phyloP scores from a whole-genome alignment of 1,284 basidiomycete genomes.

The Ustilago cynodontis region DNA sequence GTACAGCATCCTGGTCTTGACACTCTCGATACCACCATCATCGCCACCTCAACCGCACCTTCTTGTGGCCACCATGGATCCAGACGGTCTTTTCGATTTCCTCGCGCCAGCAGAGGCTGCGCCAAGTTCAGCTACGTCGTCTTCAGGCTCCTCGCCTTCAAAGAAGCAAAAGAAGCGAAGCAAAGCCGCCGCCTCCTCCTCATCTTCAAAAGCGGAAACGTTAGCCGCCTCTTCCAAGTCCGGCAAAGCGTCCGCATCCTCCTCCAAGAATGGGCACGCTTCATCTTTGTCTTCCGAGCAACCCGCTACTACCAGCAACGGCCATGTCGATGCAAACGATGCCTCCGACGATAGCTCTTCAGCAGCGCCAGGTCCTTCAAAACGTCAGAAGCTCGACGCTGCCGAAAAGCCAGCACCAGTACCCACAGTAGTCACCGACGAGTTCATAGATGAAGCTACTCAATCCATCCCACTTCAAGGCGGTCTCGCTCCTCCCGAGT shows the following conservation, averaged over 20 bases:
- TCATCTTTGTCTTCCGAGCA: not conserved
- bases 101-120: constrained; percentile 42
- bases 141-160: constrained; percentile 33
- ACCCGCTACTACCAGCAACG: constrained; percentile 4
- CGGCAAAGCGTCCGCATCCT: not conserved
- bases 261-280: constrained; percentile 6
- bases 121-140: constrained; percentile 29
- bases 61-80: constrained; percentile 34
- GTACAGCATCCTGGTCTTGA: not conserved
- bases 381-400: constrained; percentile 40
- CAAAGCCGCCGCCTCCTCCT: constrained; percentile 30
- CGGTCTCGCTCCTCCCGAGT: constrained; percentile 28
- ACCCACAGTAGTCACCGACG: constrained; percentile 58
- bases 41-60: not conserved
- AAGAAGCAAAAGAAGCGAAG: constrained; percentile 51
- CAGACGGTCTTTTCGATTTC: constrained; percentile 56
- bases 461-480: constrained; percentile 36
- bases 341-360: constrained; percentile 26
- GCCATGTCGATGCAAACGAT: not conserved
- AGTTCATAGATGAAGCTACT: constrained; percentile 55
- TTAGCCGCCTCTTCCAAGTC: not conserved
- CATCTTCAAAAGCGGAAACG: constrained; percentile 8
- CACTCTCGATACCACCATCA: constrained; percentile 11
- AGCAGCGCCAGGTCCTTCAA: constrained; percentile 40
- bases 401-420: constrained; percentile 35